Conservation (phyloP, 768 basidiomycete species). For the Hysterangium stoloniferum region DNA sequence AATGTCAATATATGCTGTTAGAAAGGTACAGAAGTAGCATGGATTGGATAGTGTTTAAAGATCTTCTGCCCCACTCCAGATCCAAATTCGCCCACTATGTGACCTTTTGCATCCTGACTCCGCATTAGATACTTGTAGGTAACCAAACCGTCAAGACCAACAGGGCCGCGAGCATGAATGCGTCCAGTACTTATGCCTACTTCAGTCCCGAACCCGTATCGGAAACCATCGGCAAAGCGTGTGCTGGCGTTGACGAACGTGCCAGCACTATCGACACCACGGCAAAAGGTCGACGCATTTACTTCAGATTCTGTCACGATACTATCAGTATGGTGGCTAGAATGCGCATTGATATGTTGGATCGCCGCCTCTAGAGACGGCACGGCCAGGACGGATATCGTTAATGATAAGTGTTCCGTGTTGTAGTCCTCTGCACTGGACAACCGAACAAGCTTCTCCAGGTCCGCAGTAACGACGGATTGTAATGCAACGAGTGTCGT, state of each 20-base stretch:
- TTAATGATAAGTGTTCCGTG: constrained; percentile 84
- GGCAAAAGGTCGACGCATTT: constrained; percentile 66
- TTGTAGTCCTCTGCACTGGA: constrained; percentile 61
- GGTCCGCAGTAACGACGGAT: constrained; percentile 22
- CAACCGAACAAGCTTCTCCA: constrained; percentile 33
- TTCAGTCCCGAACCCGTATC: constrained; percentile 96
- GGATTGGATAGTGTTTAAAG: constrained; percentile 56
- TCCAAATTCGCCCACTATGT: constrained; percentile 84
- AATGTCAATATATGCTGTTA: constrained; percentile 17
- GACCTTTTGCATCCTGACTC: constrained; percentile 67
- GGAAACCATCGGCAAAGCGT: constrained; percentile 92
- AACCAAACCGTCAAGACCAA: constrained; percentile 87
- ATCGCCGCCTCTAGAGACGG: constrained; percentile 71
- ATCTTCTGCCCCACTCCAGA: constrained; percentile 56
- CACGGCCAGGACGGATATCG: constrained; percentile 71
- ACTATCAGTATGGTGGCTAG: constrained; percentile 90
- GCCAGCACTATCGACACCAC: constrained; percentile 86
- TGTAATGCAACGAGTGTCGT: constrained; percentile 51
- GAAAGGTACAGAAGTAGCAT: constrained; percentile 40
- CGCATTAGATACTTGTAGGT: constrained; percentile 94
- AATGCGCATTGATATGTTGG: constrained; percentile 84
- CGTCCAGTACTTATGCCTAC: constrained; percentile 96
- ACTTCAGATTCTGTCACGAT: constrained; percentile 78
- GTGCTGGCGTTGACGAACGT: constrained; percentile 95
- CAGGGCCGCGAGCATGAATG: constrained; percentile 94